phyloP scores from a whole-genome alignment of 495 filamentous ascomycete genomes.

The Geopyxis carbonaria region DNA sequence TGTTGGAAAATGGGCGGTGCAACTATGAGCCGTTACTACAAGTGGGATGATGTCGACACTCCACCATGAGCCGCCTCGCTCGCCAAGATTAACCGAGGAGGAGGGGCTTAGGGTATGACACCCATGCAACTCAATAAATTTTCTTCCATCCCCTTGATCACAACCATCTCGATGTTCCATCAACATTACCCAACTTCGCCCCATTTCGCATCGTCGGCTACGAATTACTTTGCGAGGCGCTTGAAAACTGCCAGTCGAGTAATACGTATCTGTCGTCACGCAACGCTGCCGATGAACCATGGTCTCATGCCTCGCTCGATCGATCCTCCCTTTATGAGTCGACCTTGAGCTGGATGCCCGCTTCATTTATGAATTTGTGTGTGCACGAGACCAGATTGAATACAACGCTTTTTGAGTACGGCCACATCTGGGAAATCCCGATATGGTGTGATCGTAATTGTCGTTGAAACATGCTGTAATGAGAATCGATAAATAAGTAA shows the following conservation, averaged over 20 bases:
- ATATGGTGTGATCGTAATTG: conserved; percentile 21
- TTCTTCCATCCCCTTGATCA: background rate
- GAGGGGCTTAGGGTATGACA: background rate
- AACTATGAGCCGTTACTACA: background rate
- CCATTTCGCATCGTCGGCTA: background rate
- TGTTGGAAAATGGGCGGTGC: background rate
- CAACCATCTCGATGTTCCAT: background rate
- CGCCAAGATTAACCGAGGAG: conserved; percentile 3
- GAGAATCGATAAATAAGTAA: no score
- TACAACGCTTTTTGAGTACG: conserved; percentile 24
- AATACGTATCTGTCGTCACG: background rate
- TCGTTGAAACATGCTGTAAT: conserved; percentile 19
- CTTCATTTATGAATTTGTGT: background rate
- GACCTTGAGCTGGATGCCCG: conserved; percentile 24
- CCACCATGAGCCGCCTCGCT: background rate
- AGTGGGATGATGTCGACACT: conserved; percentile 3
- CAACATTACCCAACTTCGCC: background rate
- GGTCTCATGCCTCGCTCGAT: conserved; percentile 25
- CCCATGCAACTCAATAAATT: background rate
- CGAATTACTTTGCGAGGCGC: conserved; percentile 1
- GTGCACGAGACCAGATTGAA: conserved; percentile 16
- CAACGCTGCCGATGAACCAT: background rate
- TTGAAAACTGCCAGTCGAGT: background rate
- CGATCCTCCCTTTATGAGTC: conserved; percentile 12
- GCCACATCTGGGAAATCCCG: conserved; percentile 3